Conservation (phyloP, 768 basidiomycete genomes). For the Mycena latifolia region DNA sequence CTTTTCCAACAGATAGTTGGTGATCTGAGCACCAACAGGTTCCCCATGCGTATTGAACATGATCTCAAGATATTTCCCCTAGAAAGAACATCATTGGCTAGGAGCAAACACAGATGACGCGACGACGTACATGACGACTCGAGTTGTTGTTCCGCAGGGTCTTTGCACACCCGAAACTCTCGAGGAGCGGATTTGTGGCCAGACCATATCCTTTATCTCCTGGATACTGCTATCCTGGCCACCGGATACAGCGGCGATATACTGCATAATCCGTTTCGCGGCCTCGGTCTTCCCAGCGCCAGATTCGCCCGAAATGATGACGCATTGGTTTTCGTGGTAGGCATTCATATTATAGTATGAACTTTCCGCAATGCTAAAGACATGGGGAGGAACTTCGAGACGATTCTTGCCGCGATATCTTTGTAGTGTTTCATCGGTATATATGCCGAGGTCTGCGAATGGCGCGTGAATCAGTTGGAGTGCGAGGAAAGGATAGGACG, state of each 20-base stretch:
- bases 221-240: constrained; percentile 92
- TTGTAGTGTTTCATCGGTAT: constrained; percentile 89
- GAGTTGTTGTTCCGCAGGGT: constrained; percentile 99
- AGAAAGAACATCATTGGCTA: constrained; percentile 32
- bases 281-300: constrained; percentile 99
- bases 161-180: constrained; percentile 99
- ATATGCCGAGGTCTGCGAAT: constrained; percentile 91
- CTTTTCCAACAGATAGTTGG: constrained; percentile 98
- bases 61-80: constrained; percentile 99
- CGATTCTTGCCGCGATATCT: constrained; percentile 97
- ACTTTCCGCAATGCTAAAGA: constrained; percentile 96
- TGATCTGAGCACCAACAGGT: constrained; percentile 97
- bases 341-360: constrained; percentile 99
- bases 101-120: constrained; percentile 5
- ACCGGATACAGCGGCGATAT: constrained; percentile 97
- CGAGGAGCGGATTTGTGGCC: constrained; percentile 96
- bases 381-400: constrained; percentile 97
- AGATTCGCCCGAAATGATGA: constrained; percentile 99
- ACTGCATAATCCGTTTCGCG: constrained; percentile 99
- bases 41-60: constrained; percentile 97
- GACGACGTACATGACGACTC: constrained; percentile 88
- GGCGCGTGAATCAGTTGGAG: constrained; percentile 22
- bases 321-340: constrained; percentile 99
- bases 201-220: constrained; percentile 99
- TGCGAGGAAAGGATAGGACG: constrained; percentile 24